Evolutionary conservation across 2,329 filamentous ascomycete genomes (phyloP).

Genomic region (Aquanectria penicillioides): DNA sequence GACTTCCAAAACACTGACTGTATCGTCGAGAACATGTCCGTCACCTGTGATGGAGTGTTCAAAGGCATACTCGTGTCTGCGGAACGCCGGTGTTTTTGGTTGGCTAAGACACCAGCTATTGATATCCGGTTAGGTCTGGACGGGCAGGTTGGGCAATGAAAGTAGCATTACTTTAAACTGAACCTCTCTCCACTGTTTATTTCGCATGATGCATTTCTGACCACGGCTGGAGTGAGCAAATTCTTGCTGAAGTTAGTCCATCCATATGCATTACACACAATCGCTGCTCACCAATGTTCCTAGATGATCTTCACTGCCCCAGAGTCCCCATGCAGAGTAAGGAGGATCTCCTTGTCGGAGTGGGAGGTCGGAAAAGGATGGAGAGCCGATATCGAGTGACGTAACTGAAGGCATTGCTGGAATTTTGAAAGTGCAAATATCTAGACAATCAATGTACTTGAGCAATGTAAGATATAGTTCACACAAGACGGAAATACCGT

Average conservation of each 20-base stretch:
- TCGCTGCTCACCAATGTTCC: constrained; percentile 9
- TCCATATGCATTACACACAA: too few relatives aligned
- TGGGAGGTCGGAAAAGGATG: constrained; percentile 7
- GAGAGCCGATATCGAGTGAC: not conserved
- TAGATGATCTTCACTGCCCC: constrained; percentile 14
- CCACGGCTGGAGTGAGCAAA: not conserved
- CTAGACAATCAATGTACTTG: not conserved
- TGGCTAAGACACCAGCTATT: constrained; percentile 15
- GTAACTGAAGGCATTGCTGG: not conserved
- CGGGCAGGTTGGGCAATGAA: not conserved
- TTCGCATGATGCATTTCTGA: constrained; percentile 7
- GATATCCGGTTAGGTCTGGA: not conserved
- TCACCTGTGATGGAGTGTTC: constrained; percentile 2
- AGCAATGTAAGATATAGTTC: not conserved
- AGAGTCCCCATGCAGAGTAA: constrained; percentile 16
- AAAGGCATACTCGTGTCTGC: constrained; percentile 11
- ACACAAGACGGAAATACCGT: not conserved
- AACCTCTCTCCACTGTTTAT: constrained; percentile 6
- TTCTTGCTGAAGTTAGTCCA: not conserved
- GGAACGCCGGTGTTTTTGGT: constrained; percentile 11
- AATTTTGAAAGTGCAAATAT: not conserved
- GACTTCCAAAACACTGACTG: not conserved
- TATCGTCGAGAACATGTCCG: constrained; percentile 14
- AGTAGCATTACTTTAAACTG: constrained; percentile 5
- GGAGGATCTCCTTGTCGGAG: constrained; percentile 11